Percentiles rank a stretch among this genome's conserved stretches.
These are phyloP conservation scores for Gastrolobium bilobum DNA, from an alignment of 306 rosid genomes.

Conservation along the genomic window DNA sequence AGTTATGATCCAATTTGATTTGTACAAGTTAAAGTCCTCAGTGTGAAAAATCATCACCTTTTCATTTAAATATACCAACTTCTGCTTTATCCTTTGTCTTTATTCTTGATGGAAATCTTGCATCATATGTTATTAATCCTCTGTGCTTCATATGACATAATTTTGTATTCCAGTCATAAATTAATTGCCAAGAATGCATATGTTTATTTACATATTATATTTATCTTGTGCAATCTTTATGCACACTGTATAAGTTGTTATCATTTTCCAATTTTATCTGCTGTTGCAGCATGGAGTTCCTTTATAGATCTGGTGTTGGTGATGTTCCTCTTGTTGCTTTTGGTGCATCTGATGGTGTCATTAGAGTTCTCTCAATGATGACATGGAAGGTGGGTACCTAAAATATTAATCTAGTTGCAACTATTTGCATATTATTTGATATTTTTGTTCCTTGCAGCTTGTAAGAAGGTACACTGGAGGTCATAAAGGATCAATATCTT, in stretches of 20 bases:
- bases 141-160: slow-evolving; percentile 14
- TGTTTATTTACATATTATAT: slow-evolving; percentile 11
- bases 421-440: slow-evolving; percentile 46
- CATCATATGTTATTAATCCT: slow-evolving; percentile 25
- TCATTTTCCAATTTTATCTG: slow-evolving; percentile 39
- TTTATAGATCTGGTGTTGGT: slow-evolving; percentile 79
- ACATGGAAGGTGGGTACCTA: slow-evolving; percentile 89
- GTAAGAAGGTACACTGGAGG: slow-evolving; percentile 96
- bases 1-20: too few species aligned
- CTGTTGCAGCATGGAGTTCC: slow-evolving; percentile 96
- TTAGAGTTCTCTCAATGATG: slow-evolving; percentile 97
- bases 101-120: slow-evolving; percentile 39
- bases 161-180: slow-evolving; percentile 26
- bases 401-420: slow-evolving; percentile 43
- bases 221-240: slow-evolving; percentile 46
- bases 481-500: slow-evolving; percentile 95
- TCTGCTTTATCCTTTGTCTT: slow-evolving; percentile 17
- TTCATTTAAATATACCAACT: slow-evolving; percentile 31
- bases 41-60: slow-evolving; percentile 36
- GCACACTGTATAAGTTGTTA: slow-evolving; percentile 23
- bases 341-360: slow-evolving; percentile 98
- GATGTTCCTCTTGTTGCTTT: slow-evolving; percentile 99
- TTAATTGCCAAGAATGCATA: slow-evolving; percentile 1
- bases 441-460: slow-evolving; percentile 72
- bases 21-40: slow-evolving; percentile 12